phyloP scores from a whole-genome alignment of 768 basidiomycete species.

The Austroboletus eburneus region DNA sequence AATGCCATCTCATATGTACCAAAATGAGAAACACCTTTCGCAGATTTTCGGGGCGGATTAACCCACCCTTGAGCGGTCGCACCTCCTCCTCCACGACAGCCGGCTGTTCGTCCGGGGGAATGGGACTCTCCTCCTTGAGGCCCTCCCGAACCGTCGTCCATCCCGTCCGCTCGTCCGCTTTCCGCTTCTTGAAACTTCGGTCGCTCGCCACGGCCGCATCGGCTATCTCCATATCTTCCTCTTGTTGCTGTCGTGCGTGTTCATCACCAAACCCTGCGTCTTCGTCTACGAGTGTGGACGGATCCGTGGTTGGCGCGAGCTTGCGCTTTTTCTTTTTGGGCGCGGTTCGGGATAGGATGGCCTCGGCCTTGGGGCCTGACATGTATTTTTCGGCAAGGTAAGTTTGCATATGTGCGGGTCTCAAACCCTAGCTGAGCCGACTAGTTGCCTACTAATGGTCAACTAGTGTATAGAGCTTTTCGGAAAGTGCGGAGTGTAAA shows the following conservation, averaged over 20 bases:
- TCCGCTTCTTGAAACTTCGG: conserved; percentile 76
- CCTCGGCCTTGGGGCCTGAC: conserved; percentile 95
- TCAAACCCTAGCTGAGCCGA: no score
- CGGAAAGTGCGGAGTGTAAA: no score
- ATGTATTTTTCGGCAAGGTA: conserved; percentile 93
- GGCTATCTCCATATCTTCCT: conserved; percentile 47
- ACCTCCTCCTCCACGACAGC: conserved; percentile 49
- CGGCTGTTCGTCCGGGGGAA: conserved; percentile 66
- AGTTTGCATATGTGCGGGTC: conserved; percentile 63
- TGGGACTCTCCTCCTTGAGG: conserved; percentile 42
- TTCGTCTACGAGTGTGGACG: conserved; percentile 54
- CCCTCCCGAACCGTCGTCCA: conserved; percentile 70
- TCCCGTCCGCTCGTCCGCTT: conserved; percentile 47
- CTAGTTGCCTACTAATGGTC: no score
- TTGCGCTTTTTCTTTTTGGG: conserved; percentile 69
- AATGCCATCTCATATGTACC: neutral
- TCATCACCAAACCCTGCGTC: conserved; percentile 65
- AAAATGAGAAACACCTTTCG: conserved; percentile 43
- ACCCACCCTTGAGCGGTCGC: conserved; percentile 61
- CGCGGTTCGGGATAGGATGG: conserved; percentile 69
- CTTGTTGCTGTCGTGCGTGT: conserved; percentile 43
- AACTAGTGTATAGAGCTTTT: no score
- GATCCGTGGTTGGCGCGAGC: conserved; percentile 28
- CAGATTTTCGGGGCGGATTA: conserved; percentile 73
- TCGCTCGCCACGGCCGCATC: conserved; percentile 74